A percentile compares a stretch with the other conserved stretches of the same genome.
Evolutionary conservation across 345 rosid species (phyloP).

Genomic region (Corymbia maculata): DNA sequence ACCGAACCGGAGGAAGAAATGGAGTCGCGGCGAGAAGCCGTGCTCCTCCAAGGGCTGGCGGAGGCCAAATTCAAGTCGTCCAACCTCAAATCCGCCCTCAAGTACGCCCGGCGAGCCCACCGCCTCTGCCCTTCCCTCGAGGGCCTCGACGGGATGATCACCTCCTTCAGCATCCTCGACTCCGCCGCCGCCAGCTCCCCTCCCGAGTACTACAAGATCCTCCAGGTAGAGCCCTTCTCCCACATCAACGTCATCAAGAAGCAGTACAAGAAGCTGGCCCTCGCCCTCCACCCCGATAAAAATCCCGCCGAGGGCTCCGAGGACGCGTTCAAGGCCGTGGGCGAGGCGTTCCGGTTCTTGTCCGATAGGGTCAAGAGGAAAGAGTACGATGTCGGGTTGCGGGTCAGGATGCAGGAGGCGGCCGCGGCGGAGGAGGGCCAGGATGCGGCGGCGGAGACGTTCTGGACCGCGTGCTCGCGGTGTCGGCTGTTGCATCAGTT

Average conservation of each 20-base stretch:
- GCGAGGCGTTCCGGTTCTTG: slow-evolving; percentile 64
- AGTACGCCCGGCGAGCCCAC: slow-evolving; percentile 55
- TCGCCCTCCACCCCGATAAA: slow-evolving; percentile 75
- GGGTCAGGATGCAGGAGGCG: slow-evolving; percentile 66
- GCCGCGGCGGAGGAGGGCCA: background rate
- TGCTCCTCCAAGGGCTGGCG: slow-evolving; percentile 38
- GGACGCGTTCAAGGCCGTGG: slow-evolving; percentile 84
- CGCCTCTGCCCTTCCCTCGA: slow-evolving; percentile 40
- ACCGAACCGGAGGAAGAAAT: background rate
- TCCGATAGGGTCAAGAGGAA: slow-evolving; percentile 55
- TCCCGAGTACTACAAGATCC: slow-evolving; percentile 68
- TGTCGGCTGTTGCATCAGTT: slow-evolving; percentile 69
- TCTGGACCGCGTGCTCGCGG: slow-evolving; percentile 60
- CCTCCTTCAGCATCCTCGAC: slow-evolving; percentile 52
- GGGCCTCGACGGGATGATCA: slow-evolving; percentile 56
- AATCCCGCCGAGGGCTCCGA: slow-evolving; percentile 53
- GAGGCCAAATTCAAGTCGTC: slow-evolving; percentile 41
- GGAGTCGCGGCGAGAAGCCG: slow-evolving; percentile 34
- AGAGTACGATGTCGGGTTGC: slow-evolving; percentile 69
- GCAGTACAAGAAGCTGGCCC: slow-evolving; percentile 66
- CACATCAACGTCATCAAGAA: slow-evolving; percentile 50
- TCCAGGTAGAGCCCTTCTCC: slow-evolving; percentile 87
- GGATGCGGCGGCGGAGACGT: slow-evolving; percentile 14
- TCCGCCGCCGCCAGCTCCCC: slow-evolving; percentile 4
- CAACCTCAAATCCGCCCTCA: slow-evolving; percentile 48